phyloP scores from a whole-genome alignment of 2,329 filamentous ascomycete species.

The Paraconiothyrium brasiliense region DNA sequence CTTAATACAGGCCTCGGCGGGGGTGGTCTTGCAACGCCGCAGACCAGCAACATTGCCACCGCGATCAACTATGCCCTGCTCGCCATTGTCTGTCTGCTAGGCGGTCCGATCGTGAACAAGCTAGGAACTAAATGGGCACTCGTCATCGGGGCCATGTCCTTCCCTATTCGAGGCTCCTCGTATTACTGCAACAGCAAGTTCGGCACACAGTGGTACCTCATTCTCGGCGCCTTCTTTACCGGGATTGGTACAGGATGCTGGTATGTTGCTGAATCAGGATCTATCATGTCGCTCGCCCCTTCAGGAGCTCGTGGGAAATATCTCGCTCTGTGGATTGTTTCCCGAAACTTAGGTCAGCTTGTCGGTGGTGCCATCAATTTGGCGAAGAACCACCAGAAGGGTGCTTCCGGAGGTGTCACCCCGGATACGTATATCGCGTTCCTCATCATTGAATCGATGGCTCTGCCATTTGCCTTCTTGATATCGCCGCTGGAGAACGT shows the following conservation, averaged over 20 bases:
- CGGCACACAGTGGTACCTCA: slow-evolving; percentile 58
- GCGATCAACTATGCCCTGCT: slow-evolving; percentile 42
- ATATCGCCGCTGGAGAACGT: slow-evolving; percentile 58
- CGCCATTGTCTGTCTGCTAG: slow-evolving; percentile 52
- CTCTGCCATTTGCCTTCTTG: slow-evolving; percentile 58
- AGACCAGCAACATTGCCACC: slow-evolving; percentile 54
- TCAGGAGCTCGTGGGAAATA: slow-evolving; percentile 59
- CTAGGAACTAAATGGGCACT: slow-evolving; percentile 59
- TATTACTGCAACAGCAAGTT: slow-evolving; percentile 62
- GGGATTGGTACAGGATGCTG: slow-evolving; percentile 53
- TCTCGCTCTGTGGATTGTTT: slow-evolving; percentile 59
- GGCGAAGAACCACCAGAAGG: slow-evolving; percentile 40
- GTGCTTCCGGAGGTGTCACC: slow-evolving; percentile 49
- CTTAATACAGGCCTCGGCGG: slow-evolving; percentile 40
- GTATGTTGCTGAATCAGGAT: slow-evolving; percentile 61
- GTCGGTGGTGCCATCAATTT: slow-evolving; percentile 57
- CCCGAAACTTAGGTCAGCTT: slow-evolving; percentile 58
- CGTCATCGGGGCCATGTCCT: slow-evolving; percentile 54
- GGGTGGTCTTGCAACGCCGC: slow-evolving; percentile 57
- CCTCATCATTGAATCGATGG: slow-evolving; percentile 58
- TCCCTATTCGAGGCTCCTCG: slow-evolving; percentile 58
- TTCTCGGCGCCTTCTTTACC: slow-evolving; percentile 35
- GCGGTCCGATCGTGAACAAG: slow-evolving; percentile 59
- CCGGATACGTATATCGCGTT: slow-evolving; percentile 60
- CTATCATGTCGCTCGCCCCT: slow-evolving; percentile 60